These are phyloP conservation scores for Sclerotinia subarctica DNA, from an alignment of 2,329 filamentous ascomycete species.

Conservation along the genomic window DNA sequence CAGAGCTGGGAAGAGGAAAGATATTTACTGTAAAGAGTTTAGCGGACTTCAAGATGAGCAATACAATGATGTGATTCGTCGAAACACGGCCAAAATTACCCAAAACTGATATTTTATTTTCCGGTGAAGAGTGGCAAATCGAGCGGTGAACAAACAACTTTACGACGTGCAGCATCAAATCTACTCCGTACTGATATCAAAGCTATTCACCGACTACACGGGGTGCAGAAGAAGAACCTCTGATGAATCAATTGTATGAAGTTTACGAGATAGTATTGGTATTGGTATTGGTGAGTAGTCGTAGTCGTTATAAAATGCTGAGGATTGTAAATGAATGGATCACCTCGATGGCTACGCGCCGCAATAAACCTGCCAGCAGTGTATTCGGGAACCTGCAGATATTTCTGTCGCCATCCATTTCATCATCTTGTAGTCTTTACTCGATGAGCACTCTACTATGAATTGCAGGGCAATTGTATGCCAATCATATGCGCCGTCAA, in stretches of 20 bases:
- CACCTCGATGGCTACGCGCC: background rate
- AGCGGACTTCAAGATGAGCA: fast-evolving
- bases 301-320: background rate
- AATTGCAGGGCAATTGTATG: background rate
- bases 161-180: background rate
- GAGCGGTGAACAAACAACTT: background rate
- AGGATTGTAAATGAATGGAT: background rate
- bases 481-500: background rate
- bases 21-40: background rate
- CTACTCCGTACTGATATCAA: background rate
- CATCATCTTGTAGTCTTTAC: background rate
- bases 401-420: background rate
- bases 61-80: background rate
- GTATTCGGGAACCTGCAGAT: background rate
- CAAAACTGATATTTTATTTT: background rate
- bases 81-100: background rate
- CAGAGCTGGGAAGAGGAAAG: background rate
- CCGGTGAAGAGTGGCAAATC: constrained; percentile 1
- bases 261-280: too few species aligned
- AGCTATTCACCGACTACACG: background rate
- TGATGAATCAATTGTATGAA: background rate
- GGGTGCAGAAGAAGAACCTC: too few species aligned
- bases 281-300: background rate
- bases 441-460: background rate
- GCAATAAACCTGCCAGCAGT: background rate